Base-by-base conservation (phyloP, 352 stramenopile species). In the Pythium dissotocum region DNA sequence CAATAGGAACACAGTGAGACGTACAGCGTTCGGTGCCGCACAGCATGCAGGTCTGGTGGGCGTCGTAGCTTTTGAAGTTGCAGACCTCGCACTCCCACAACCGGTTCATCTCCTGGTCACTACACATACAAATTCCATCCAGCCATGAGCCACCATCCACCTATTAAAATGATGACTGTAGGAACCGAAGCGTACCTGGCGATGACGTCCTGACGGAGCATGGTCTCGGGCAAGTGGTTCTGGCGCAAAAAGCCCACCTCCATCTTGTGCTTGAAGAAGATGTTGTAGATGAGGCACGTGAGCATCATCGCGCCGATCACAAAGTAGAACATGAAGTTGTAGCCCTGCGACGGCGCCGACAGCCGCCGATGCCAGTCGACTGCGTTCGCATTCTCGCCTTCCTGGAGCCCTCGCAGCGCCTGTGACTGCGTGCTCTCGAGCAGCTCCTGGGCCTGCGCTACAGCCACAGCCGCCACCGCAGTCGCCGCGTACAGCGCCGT, bases 11-110 rank as follows among this genome's bases (percentile, higher is more conserved):
- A 6, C 13, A 4, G 33, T n/a, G 8, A 30, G 6, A 65, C 78
- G 53, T 77, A 86, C 75, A 83, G 40, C 83, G 67, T 54, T 97
- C 88, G 0, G 85, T 97, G 48, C 91, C 91, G 67, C 91, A 98
- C 16, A 98, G 71, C 78, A 94, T 95, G 72, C 91, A 98, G 9
- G 80, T 93, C 64, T 87, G 77, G 61, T 94, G 89, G 0, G 86
- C 82, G 18, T 94, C 85, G 70, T 95, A 93, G 75, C 93, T 98
- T 73, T 97, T 96, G 69, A 98, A 98, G 38, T 79, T 90, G 66
- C 91, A 98, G n/a, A 98, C 90, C n/a, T 93, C 85, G 67, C 91
- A 98, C 60, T 93, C 84, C 91, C 91, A 98, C 10, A 95, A 64
- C 16, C 78, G 83, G 44, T 83, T 91, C 78, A 94, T 93, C 61